Conservation (phyloP, 441 rosid genomes). For the Adansonia rubrostipa region DNA sequence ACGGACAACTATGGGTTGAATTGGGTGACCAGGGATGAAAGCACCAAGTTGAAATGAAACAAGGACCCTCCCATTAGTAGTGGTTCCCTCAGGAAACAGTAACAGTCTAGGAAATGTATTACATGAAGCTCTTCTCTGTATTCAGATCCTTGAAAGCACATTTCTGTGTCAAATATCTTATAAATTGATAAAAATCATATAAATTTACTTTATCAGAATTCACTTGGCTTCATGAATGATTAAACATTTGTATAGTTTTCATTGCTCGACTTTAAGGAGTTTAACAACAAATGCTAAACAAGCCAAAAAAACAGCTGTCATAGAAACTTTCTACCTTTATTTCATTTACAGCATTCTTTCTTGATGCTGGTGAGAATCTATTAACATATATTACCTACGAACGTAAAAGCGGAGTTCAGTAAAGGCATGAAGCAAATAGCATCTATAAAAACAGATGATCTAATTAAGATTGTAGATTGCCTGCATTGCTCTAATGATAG, state of each 20-base stretch:
- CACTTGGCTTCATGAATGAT: not conserved
- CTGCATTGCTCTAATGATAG: constrained; percentile 99
- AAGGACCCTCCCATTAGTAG: constrained; percentile 82
- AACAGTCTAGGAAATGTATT: constrained; percentile 80
- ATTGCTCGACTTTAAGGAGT: not conserved
- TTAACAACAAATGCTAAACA: not conserved
- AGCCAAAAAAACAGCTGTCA: not conserved
- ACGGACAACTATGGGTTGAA: constrained; percentile 88
- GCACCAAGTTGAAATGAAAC: constrained; percentile 98
- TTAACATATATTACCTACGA: constrained; percentile 90
- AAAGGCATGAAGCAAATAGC: not conserved
- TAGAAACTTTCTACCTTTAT: constrained; percentile 86
- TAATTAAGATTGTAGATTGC: constrained; percentile 35
- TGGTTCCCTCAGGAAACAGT: constrained; percentile 98
- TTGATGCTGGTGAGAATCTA: constrained; percentile 82
- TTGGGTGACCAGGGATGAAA: constrained; percentile 79
- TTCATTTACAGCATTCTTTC: constrained; percentile 87
- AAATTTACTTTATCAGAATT: constrained; percentile 38
- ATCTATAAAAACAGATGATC: constrained; percentile 6
- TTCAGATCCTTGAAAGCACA: constrained; percentile 90
- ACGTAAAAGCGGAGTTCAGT: constrained; percentile 19
- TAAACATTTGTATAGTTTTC: constrained; percentile 7
- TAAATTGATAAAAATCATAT: constrained; percentile 52
- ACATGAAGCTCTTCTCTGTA: constrained; percentile 95
- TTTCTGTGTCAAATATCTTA: constrained; percentile 94